phyloP scores from a whole-genome alignment of 2,329 filamentous ascomycete species.

The Hawksworthiomyces lignivorus region DNA sequence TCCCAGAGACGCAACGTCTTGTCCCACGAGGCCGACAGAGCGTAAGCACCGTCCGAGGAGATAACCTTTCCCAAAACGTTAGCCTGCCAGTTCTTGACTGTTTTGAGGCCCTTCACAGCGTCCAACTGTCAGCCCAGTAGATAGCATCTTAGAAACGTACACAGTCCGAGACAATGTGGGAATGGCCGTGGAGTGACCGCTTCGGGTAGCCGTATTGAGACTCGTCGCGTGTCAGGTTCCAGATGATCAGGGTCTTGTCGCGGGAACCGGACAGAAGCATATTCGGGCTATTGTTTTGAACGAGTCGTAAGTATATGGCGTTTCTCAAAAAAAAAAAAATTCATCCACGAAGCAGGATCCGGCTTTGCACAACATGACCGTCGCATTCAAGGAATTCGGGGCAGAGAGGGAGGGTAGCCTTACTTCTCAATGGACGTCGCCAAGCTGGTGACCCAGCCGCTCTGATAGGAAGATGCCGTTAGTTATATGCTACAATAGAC shows the following conservation, averaged over 20 bases:
- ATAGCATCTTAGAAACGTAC: too few relatives aligned
- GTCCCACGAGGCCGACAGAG: conserved; percentile 98
- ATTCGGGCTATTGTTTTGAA: conserved; percentile 63
- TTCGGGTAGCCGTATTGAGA: conserved; percentile 98
- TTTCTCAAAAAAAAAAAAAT: neutral
- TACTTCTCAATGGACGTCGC: conserved; percentile 99
- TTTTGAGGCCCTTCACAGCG: too few relatives aligned
- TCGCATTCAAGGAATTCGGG: neutral
- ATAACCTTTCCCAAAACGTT: conserved; percentile 60
- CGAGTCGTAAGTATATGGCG: conserved; percentile 18
- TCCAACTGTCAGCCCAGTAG: too few relatives aligned
- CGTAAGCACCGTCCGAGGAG: conserved; percentile 98
- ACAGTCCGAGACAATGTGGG: conserved; percentile 99
- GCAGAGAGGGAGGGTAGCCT: conserved; percentile 23
- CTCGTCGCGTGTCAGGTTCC: conserved; percentile 99
- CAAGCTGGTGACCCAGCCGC: conserved; percentile 98
- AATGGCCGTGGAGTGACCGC: conserved; percentile 97
- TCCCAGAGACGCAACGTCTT: conserved; percentile 99
- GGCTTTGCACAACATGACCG: too few relatives aligned
- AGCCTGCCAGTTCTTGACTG: too few relatives aligned
- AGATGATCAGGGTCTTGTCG: conserved; percentile 99
- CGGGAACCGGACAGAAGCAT: conserved; percentile 97
- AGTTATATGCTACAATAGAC: too few relatives aligned
- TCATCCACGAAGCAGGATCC: too few relatives aligned
- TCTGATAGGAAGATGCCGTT: conserved; percentile 35